Base-by-base conservation (phyloP, 2,329 filamentous ascomycete genomes). In the Cladosporium sp. region DNA sequence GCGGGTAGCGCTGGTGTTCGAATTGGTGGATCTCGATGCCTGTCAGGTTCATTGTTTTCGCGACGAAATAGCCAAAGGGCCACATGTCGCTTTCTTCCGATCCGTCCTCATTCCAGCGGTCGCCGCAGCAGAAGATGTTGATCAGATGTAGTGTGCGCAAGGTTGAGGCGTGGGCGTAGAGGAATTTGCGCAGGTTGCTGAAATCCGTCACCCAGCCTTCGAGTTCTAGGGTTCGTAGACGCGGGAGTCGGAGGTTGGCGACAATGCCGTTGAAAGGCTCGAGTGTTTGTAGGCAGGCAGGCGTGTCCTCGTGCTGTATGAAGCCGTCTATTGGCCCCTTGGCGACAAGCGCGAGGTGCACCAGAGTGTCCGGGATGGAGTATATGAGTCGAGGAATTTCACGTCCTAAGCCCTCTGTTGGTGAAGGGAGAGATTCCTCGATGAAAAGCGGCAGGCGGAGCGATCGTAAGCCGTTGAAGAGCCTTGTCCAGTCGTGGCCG, bases 301-400 rank as follows among this genome's bases (percentile, higher is more conserved):
- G 16, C 4, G 38, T 27, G 36, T 38, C 45, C 32, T 48, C 20
- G 19, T 48, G 19, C 20, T 48, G 45, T 3, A 48, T 35, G 27
- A 48, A 48, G 45, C 45, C 45, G 36, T 48, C 45, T 11, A 48
- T 33, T 22, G 45, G 45, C 16, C 45, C 45, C 25, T 48, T 48
- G 18, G 45, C 45, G 25, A 38, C 35, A 13, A 48, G 45, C 6
- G 45, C 45, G 18, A 48, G 36, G 36, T 48, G 25, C 15, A 33
- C 45, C 16, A 48, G 38, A 0, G 45, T 48, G 29, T 48, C 45
- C 18, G 45, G 45, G 18, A 48, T 48, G 27, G 45, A 22, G 25
- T 33, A 22, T 25, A 40, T 30, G 25, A 48, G 18, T 7, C 36
- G 25, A 18, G 25, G 20, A 16, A 48, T 36, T 25, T 40, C 45